Conservation (phyloP, 2,329 filamentous ascomycete genomes). For the Paraphaeosphaeria sporulosa region DNA sequence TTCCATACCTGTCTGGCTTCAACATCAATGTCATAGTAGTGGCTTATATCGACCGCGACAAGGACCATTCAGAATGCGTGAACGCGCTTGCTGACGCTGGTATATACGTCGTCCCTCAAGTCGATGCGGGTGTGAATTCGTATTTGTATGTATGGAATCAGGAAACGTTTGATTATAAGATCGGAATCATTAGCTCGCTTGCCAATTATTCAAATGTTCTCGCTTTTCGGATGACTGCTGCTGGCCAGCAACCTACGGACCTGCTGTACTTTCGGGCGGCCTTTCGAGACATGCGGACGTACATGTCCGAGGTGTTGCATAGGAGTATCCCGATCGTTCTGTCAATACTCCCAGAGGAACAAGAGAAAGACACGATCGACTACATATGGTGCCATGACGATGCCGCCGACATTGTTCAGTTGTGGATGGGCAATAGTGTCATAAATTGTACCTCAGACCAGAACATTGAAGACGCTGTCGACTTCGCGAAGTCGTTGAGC, state of each 20-base stretch:
- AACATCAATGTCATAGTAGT: conserved; percentile 4
- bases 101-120: conserved; percentile 11
- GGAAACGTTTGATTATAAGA: not conserved
- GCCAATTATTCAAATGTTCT: conserved; percentile 7
- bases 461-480: not conserved
- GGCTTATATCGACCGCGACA: not conserved
- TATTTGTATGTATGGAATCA: not conserved
- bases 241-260: not conserved
- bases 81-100: not conserved
- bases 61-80: conserved; percentile 7
- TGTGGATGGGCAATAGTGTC: not conserved
- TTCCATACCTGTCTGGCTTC: conserved; percentile 2
- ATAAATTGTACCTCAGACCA: not conserved
- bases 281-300: conserved; percentile 5
- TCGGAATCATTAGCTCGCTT: not conserved
- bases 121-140: not conserved
- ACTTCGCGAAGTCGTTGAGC: not conserved
- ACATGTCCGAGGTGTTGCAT: conserved; percentile 1
- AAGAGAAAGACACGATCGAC: not conserved
- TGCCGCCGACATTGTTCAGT: not conserved
- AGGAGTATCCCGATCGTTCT: not conserved
- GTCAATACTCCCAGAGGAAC: not conserved
- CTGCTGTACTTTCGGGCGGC: conserved; percentile 1
- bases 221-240: not conserved
- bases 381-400: conserved; percentile 11